Evolutionary conservation across 2,329 filamentous ascomycete genomes (phyloP).

Genomic region (Nigrospora osmanthi): DNA sequence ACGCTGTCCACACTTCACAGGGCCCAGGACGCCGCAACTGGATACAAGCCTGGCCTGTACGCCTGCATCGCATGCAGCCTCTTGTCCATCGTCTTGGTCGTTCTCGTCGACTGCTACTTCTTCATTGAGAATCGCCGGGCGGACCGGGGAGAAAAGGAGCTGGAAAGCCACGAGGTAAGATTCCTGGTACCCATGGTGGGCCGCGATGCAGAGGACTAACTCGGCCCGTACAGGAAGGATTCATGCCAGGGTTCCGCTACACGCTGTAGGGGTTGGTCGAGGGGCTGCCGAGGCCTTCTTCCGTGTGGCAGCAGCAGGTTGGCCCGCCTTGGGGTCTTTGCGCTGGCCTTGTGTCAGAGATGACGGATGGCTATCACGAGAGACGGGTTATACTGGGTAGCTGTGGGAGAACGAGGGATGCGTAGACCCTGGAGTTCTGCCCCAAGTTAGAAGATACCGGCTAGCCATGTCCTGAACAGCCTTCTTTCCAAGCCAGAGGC

Average conservation of each 20-base stretch:
- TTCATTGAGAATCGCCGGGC: conserved; percentile 38
- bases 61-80: conserved; percentile 44
- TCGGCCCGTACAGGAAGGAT: background rate
- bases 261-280: conserved; percentile 1
- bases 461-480: no score
- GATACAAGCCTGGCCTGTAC: conserved; percentile 47
- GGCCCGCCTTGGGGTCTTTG: no score
- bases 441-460: no score
- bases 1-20: conserved; percentile 8
- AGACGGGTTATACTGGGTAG: no score
- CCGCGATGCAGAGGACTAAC: conserved; percentile 1
- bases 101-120: conserved; percentile 30
- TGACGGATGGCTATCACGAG: no score
- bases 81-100: conserved; percentile 37
- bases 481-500: no score
- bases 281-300: no score
- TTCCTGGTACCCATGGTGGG: background rate
- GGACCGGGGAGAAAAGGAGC: conserved; percentile 42
- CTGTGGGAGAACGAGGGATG: no score
- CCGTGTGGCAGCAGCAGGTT: no score
- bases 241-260: conserved; percentile 5
- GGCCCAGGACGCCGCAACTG: conserved; percentile 37
- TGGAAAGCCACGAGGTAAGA: conserved; percentile 43
- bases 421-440: no score
- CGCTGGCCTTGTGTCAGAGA: no score